Base-by-base conservation (phyloP, 441 rosid genomes). In the Corymbia calophylla region DNA sequence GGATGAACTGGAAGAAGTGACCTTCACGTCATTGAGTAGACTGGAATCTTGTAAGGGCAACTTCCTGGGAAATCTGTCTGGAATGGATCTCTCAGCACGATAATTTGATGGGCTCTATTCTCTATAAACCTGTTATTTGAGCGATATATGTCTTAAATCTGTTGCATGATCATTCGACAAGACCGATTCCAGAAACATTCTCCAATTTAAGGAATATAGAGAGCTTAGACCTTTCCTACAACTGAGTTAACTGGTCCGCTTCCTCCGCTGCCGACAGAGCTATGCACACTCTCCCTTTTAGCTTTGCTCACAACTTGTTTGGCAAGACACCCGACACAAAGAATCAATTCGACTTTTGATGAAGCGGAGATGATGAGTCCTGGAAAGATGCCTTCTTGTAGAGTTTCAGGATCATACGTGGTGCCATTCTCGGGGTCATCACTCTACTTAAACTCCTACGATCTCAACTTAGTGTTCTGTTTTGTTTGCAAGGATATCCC, bases 301-400 rank as follows among this genome's bases (percentile, higher is more conserved):
- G 81, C 19, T 91, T 93, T 25, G 91, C 94, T 81, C 31, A 88
- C 53, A 88, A 92, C 53, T 89, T 93, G n/a, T 92, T 92, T 21
- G 90, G 92, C 12, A 88, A 47, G 19, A 90, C 62, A 14, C 92
- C 88, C 0, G 39, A 84, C 3, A 87, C 60, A 35, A 68, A 64
- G 8, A 48, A 32, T 16, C 92, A 90, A 82, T 94, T 92, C 5
- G 70, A 92, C 92, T 25, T 92, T 93, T 14, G 87, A 92, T 3
- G 31, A 70, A 9, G 54, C 39, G 29, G 0, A 29, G 68, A 62
- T 62, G 68, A 62, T 3, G 68, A 62, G 9, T 62, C 68, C 2
- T 13, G 0, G 2, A 29, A 62, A 62, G 9, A 62, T 1, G 18
- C 32, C 68, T 62, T 62, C 32, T 7, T 13, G 1, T 6, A 4